Evolutionary conservation across 345 rosid genomes (phyloP).

Genomic region (Citrus sp.): DNA sequence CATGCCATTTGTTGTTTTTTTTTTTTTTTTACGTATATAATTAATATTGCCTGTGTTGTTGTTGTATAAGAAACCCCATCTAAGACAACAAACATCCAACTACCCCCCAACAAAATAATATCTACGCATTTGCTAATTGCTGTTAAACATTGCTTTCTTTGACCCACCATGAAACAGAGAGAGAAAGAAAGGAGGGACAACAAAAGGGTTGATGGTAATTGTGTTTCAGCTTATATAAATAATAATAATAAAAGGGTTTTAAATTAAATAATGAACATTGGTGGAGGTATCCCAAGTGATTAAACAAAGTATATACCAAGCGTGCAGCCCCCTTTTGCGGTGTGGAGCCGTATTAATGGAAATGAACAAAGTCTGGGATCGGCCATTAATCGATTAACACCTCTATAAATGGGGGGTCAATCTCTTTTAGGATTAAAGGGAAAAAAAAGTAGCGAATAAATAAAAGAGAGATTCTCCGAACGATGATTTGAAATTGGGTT

Average conservation of each 20-base stretch:
- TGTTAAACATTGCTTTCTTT: neutral
- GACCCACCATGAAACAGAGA: neutral
- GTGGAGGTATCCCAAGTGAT: neutral
- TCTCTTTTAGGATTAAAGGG: neutral
- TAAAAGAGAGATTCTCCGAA: neutral
- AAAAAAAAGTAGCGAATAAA: neutral
- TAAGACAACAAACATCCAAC: conserved; percentile 5
- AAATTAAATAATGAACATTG: neutral
- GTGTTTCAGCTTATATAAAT: neutral
- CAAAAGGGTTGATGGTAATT: too few species aligned
- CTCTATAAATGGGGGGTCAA: neutral
- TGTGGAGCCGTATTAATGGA: neutral
- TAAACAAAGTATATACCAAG: neutral
- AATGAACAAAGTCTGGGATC: neutral
- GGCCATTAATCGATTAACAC: neutral
- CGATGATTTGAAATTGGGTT: neutral
- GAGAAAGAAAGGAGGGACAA: neutral
- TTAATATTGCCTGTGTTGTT: neutral
- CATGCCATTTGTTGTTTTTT: neutral
- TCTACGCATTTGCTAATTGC: neutral
- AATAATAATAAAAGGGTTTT: neutral
- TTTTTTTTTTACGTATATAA: neutral
- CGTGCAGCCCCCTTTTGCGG: neutral
- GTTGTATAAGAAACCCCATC: neutral
- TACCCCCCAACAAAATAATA: neutral